Evolutionary conservation across 2,329 filamentous ascomycete species (phyloP), one percentile per base, ranked within the genome.

Genomic region (Colletotrichum sp.): DNA sequence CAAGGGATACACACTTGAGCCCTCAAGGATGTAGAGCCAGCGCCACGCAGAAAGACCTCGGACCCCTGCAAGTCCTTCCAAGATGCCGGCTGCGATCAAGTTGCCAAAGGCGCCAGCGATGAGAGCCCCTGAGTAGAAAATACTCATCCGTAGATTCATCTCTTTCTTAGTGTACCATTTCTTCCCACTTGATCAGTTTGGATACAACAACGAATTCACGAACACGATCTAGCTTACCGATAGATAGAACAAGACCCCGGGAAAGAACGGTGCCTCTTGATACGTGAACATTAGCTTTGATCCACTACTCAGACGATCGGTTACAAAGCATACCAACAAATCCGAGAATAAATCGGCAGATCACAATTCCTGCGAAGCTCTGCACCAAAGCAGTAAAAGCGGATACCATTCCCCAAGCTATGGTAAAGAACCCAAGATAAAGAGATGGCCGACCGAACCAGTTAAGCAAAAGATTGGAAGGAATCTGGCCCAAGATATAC

Each of bases 21-120:
- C 86, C 72, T 89, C 87, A 0, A 86, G 82, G 36, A 89, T 87
- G 73, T 90, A 90, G 0, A 89, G 80, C 88, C 89, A 90, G 68
- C 87, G 78, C 89, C 89, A 90, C 1, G 89, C 88, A 2, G 83
- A 82, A 4, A 90, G 81, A 0, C 88, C 88, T 32, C 83, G 84
- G 2, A 78, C 78, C 21, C 81, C 80, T 80, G 81, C 1, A 85
- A 86, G n/a, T 89, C 87, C 74, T 89, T 84, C 1, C 84, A 83
- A 83, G 7, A 83, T 81, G 0, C 78, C 81, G 30, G 81, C 82
- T 0, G 82, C 82, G 1, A 83, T 76, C 4, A 83, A 43, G 1
- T 82, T 82, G 9, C 83, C 82, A 6, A 84, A 78, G 0, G 80
- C 84, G 2, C 84, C 83, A 0, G 80, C 83, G 1, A 83, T 78